Evolutionary conservation across 2,329 filamentous ascomycete species (phyloP), one percentile per base, ranked within the genome.

Genomic region (Aspergillus brasiliensis): DNA sequence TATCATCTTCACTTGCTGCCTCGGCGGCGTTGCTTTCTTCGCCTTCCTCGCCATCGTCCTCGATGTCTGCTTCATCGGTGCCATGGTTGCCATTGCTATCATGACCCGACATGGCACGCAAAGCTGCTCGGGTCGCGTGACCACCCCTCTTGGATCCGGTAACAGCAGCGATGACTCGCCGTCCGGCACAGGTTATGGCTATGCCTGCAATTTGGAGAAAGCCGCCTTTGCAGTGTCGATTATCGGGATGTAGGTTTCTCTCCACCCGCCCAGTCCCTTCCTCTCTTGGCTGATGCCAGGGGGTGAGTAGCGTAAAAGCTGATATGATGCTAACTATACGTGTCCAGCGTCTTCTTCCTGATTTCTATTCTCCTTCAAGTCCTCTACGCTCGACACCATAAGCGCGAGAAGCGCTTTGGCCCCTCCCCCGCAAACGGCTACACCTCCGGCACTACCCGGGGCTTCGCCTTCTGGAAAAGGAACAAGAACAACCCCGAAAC

Each of bases 21-120:
- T 96, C 5, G 91, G 90, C 37, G 92, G 92, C 27, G 83, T 90
- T 62, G 81, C 83, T 4, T 81, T 94, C 75, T 89, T 92, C 61
- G 90, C 90, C 3, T 82, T 88, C 70, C 65, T 95, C 56, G 90
- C 86, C 64, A 86, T 96, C 63, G 62, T 93, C 23, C 81, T 97
- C 51, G 91, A 97, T 71, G 69, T 95, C 56, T 84, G 84, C 69
- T 96, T 97, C 76, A 79, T 86, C 55, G 91, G 84, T 42, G 86
- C 82, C 60, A 95, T 95, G 81, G 85, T 96, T 71, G 96, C 92
- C 71, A 85, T 97, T 61, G 91, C 92, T 0, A 81, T 88, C 51
- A 82, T 91, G 63, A 93, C 91, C 61, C 84, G 89, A 38, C 78
- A 85, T 58, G 92, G 92, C 38, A 85, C 86, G 0, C 77, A 83